Evolutionary conservation across 2,329 filamentous ascomycete genomes (phyloP), one percentile per base, ranked within the genome.

Genomic region (Rugonectria rugulosa): DNA sequence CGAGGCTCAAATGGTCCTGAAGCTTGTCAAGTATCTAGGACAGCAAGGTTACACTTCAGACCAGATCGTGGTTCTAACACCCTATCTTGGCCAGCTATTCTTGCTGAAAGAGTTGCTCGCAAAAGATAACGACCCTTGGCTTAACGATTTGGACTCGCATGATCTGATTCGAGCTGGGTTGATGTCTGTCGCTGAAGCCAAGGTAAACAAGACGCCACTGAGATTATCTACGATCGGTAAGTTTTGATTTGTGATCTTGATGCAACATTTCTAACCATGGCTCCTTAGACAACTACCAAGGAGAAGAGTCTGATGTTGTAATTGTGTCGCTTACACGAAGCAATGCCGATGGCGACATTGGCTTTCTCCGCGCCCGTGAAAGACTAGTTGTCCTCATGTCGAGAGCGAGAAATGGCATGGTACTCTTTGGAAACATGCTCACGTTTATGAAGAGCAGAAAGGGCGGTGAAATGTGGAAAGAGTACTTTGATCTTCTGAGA

Each of bases 281-380:
- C 14, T 7, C 0, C 3, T 2, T 17, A 88, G 89, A 92, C 58
- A 92, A 92, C 57, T 93, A 89, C 53, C 90, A 92, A 68, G 89
- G 90, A 2, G 89, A 92, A 65, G 89, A 93, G 60, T 86, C 84
- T 31, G 84, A 92, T 1, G 88, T 93, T 14, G 86, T 92, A 0
- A 81, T 93, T 7, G 83, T 77, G 0, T 88, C 86, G 0, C 70
- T 92, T 10, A 90, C 88, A 0, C 76, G 90, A 5, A 89, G 88
- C 68, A 92, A 92, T 59, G 53, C 64, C 0, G 65, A 67, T 0
- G 81, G 83, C 0, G 85, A 91, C 1, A 89, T 92, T 24, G 89
- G 90, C 0, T 92, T 92, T 68, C 85, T 92, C 78, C 67, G 75
- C 0, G 77, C 86, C 0, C 83, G 84, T 0, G 83, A 92, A 61